A percentile compares a stretch with the other conserved stretches of the same genome.
phyloP scores from a whole-genome alignment of 176 grass and related monocot genomes.

The Aegilops sharonensis region DNA sequence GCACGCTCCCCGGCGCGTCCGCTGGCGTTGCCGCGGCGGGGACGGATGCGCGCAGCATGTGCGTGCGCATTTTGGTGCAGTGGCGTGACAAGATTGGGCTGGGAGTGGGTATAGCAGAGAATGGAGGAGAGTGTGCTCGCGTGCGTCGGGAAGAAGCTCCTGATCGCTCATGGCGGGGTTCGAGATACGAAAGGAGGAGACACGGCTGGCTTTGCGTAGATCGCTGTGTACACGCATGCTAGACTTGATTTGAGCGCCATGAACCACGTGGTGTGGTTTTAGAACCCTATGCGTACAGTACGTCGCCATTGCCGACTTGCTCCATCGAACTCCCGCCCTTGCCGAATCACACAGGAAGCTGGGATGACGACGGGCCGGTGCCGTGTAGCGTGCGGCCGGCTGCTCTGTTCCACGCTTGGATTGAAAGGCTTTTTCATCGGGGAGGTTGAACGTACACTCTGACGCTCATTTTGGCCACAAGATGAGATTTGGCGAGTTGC shows the following conservation, averaged over 20 bases:
- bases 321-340: background rate
- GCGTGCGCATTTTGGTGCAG: background rate
- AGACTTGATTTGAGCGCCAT: background rate
- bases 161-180: background rate
- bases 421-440: too few relatives aligned
- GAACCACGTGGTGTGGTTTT: background rate
- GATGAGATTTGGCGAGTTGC: too few relatives aligned
- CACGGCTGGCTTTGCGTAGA: background rate
- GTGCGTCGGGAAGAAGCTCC: background rate
- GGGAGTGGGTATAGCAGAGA: background rate
- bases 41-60: background rate
- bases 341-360: background rate
- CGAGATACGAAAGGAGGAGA: background rate
- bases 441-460: too few relatives aligned
- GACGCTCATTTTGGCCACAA: too few relatives aligned
- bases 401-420: too few relatives aligned
- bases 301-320: background rate
- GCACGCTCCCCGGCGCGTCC: conserved; percentile 21
- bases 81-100: background rate
- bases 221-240: background rate
- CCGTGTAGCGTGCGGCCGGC: background rate
- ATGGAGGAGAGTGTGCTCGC: background rate
- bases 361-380: background rate
- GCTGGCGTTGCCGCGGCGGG: background rate
- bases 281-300: background rate